Evolutionary conservation across 352 stramenopile genomes (phyloP), one percentile per base, ranked within the genome.

Genomic region (Sclerospora graminicola): DNA sequence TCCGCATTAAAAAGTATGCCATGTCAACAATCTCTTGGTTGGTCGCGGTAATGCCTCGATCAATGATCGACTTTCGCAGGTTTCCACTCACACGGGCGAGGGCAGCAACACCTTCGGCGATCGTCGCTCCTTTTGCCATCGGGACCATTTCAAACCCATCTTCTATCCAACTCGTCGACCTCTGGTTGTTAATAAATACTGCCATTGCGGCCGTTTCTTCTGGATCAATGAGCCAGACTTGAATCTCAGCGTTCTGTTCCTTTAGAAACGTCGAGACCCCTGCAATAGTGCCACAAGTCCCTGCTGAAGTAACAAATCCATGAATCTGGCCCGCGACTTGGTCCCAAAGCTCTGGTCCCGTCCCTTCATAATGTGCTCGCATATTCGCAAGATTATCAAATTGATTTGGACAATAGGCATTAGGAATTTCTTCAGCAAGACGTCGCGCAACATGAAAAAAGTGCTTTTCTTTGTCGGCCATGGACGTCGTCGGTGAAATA

Each of bases 1-100:
- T 72, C 18, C 44, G 86, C 24, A 95, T 63, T 31, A 98, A 41
- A 37, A 84, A 81, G 49, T 95, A 89, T 5, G 86, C 83, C 88
- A 97, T 97, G 44, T 88, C 76, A 31, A 98, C 93, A 36, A 94
- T 88, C 65, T 98, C 89, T 41, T 95, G 78, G 50, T 96, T 94
- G 0, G 82, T 82, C 31, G 90, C 88, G 40, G 85, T 85, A 58
- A 98, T 78, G 19, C 95, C 89, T 48, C 86, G 73, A 59, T 98
- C 91, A 4, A 97, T 64, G 18, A 94, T 59, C 0, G 69, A 78
- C 6, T 89, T 71, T 45, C 90, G 86, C 33, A 94, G 83, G 67
- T 97, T 98, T 18, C 82, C 79, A 9, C 89, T 95, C 41, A 98
- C 82, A 16, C 94, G 95, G 19, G 85, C 71, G 4, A 95, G 77